Evolutionary conservation across 2,329 filamentous ascomycete species (phyloP).

Genomic region (Claviceps fusiformis): DNA sequence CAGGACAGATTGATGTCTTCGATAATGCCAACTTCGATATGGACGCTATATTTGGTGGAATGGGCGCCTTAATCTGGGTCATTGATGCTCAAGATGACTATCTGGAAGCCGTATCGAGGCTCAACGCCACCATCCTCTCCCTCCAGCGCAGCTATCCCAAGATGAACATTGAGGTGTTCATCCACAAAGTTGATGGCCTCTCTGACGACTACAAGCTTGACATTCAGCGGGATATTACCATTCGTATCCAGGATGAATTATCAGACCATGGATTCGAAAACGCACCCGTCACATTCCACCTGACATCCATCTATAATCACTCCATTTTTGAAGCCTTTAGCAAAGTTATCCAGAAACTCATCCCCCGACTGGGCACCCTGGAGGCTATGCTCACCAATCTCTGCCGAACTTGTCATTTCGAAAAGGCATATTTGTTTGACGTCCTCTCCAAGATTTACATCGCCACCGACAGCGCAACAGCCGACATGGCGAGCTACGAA

Average conservation of each 20-base stretch:
- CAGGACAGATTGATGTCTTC: constrained; percentile 81
- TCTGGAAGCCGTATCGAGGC: constrained; percentile 71
- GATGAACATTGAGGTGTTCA: constrained; percentile 96
- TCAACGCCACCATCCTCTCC: constrained; percentile 81
- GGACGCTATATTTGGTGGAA: constrained; percentile 85
- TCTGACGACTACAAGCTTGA: constrained; percentile 94
- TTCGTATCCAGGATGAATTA: constrained; percentile 90
- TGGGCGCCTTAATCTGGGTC: constrained; percentile 93
- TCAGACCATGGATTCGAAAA: constrained; percentile 89
- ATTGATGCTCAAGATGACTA: constrained; percentile 98
- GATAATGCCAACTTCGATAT: constrained; percentile 82
- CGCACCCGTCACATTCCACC: constrained; percentile 84
- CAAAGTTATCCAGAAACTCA: constrained; percentile 96
- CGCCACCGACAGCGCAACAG: constrained; percentile 82
- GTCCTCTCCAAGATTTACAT: constrained; percentile 98
- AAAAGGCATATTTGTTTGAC: constrained; percentile 97
- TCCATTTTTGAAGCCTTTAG: constrained; percentile 97
- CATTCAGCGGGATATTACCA: constrained; percentile 91
- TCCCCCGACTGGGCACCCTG: constrained; percentile 82
- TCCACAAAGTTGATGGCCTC: constrained; percentile 97
- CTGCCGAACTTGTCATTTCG: constrained; percentile 84
- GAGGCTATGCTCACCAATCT: constrained; percentile 91
- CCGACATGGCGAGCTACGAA: constrained; percentile 92
- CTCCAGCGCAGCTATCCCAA: constrained; percentile 80
- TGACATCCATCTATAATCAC: constrained; percentile 97